phyloP scores from a whole-genome alignment of 352 stramenopile genomes.

The Globisporangium paddicum region DNA sequence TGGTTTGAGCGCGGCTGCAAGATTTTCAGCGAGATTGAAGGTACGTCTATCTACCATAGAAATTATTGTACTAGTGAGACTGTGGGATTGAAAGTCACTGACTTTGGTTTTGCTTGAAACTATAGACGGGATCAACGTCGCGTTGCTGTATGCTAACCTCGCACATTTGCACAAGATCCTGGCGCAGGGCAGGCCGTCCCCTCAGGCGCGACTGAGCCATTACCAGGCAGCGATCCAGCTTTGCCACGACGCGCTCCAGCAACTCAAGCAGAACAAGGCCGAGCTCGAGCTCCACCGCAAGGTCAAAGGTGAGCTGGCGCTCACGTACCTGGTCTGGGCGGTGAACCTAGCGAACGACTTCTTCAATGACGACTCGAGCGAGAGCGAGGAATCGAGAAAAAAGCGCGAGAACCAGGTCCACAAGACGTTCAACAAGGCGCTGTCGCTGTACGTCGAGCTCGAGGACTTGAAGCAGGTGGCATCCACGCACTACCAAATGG shows the following conservation, averaged over 20 bases:
- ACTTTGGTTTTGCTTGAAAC: background rate
- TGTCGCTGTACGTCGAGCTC: constrained; percentile 74
- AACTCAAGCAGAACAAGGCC: constrained; percentile 68
- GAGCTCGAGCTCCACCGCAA: constrained; percentile 56
- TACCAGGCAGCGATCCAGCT: constrained; percentile 61
- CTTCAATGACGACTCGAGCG: background rate
- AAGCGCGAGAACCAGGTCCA: constrained; percentile 38
- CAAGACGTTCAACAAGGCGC: constrained; percentile 65
- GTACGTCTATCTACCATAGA: constrained; percentile 14
- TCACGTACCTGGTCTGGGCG: constrained; percentile 80
- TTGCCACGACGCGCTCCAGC: constrained; percentile 52
- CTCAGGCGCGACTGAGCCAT: constrained; percentile 34
- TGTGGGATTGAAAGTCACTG: too few species aligned
- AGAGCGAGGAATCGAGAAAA: constrained; percentile 17
- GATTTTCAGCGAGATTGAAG: constrained; percentile 82
- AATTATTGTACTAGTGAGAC: background rate
- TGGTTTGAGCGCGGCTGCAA: constrained; percentile 81
- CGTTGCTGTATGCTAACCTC: constrained; percentile 72
- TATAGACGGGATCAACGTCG: constrained; percentile 75
- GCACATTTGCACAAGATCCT: constrained; percentile 85
- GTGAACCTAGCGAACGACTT: constrained; percentile 46
- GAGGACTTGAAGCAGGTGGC: constrained; percentile 65
- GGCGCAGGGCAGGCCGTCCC: constrained; percentile 37
- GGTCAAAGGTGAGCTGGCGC: constrained; percentile 74
- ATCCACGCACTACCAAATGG: constrained; percentile 84